Base-by-base conservation (phyloP, 108 stramenopile species). In the Chaetoceros tenuissimus region DNA sequence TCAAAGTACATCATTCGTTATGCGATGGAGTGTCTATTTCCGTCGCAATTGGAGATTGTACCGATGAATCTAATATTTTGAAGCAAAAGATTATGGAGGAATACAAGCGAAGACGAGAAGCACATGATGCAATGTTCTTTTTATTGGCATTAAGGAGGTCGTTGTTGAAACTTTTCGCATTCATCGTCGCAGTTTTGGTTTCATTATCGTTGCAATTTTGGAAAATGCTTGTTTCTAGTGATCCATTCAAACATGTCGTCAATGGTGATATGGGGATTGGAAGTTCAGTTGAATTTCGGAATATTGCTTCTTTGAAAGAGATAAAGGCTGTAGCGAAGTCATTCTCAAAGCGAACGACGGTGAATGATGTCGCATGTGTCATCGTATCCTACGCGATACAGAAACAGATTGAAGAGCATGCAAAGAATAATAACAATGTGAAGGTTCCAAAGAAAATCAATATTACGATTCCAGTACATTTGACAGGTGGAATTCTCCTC, bases 1-100 rank as follows among this genome's bases (percentile, higher is more conserved):
- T 63, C 30, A 45, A 62, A 3, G 48, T 45, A 2, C 68, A 69
- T 24, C 68, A 69, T 43, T 27, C 25, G 13, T 27, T 69, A 3
- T 55, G 62, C 2, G 68, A 69, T 64, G 68, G 68, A 29, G 68
- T 69, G 20, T 57, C 55, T 8, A 18, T 69, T 46, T 34, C 46
- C 16, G 46, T 60, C 2, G 62, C 51, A 19, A 27, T 69, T 8
- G 34, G 48, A 25, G 68, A 69, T 62, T 16, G 25, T 16, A 24
- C 62, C 8, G 63, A 69, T 27, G 68, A 69, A 27, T 31, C 55
- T 29, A 25, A 69, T 19, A 23, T 57, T 27, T 46, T 69, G 34
- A 18, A 57, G 21, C 55, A 34, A 26, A 53, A 51, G 55, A 58
- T 69, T 22, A 19, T 40, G 29, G 40, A 31, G 18, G 54, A 19